Evolutionary conservation across 441 rosid genomes (phyloP), one percentile per base, ranked within the genome.

Genomic region (Pelargonium citronellum): DNA sequence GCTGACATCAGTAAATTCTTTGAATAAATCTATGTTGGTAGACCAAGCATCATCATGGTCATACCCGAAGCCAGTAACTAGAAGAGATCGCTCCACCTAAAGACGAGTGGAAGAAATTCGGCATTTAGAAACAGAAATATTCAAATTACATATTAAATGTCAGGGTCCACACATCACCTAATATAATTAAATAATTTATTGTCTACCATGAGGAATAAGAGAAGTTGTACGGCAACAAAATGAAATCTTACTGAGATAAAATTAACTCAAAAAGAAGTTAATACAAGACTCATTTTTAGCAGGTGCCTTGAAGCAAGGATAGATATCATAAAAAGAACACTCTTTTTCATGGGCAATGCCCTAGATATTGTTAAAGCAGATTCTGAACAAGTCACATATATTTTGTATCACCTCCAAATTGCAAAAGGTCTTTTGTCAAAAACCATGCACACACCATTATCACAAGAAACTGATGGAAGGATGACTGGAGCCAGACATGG

Each of bases 21-120:
- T 94, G 87, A 94, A 94, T 77, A 94, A 70, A 24, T 94, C 90
- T 66, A 94, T 88, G 85, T 91, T 94, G 68, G 96, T 86, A 65
- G 83, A 68, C 98, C 98, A 94, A 0, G 96, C 85, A 73, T 91
- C 93, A 78, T 94, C 98, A 24, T 91, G 97, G 60, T 94, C 97
- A 74, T 94, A 94, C 19, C 98, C 97, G 71, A 94, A 94, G 51
- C 98, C 98, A 74, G 98, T 94, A 62, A 94, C 91, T 68, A 94
- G 87, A 84, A 93, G 97, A 75, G 98, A 91, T 72, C 77, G 85
- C 83, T 91, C 97, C 78, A 94, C 93, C 98, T 94, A 69, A 53
- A 70, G 72, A 4, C 11, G 74, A 67, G 71, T 55, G 3, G 9
- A 64, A 74, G 46, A 66, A 16, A 53, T 5, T 53, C 9, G 17